Base-by-base conservation (phyloP, 2,329 filamentous ascomycete species). In the Xylaria digitata region DNA sequence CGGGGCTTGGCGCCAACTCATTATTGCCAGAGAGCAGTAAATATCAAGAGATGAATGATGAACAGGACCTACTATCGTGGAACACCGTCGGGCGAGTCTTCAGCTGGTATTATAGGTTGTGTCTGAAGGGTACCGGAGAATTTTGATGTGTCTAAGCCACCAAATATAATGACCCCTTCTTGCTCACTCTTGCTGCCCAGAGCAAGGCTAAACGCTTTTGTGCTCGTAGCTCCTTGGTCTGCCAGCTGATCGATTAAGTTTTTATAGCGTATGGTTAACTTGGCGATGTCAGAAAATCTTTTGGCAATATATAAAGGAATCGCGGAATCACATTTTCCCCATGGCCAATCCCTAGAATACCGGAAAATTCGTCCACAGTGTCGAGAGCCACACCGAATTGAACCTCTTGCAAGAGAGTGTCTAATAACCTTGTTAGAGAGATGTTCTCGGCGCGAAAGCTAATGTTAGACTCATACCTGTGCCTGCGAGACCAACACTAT, bases 311-410 rank as follows among this genome's bases (percentile, higher is more conserved):
- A 5, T 26, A 26, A 26, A 26, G 26, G 26, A 26, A 26, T 26
- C 26, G 26, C 26, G 26, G 26, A 26, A 26, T 26, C 58, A 81
- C 70, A 42, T 82, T 83, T 13, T 78, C 54, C 2, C 87, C 82
- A 75, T 92, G 92, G 26, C 92, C 92, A 63, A 96, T 90, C 23
- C 93, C 93, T 21, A 96, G 78, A 53, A 96, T 92, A 43, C 85
- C 85, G 0, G 84, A 80, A 65, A 84, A 85, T 68, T 85, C 81
- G 66, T 85, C 81, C 15, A 76, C 67, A 6, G 81, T 82, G 13
- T 75, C 72, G 45, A 83, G 85, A n/a, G 89, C 89, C 43, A 91
- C 85, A 67, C 89, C 90, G 67, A 92, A 90, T 73, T 90, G 87
- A 59, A 90, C 83, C n/a, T 80, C 75, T 19, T 80, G 74, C 17